Conservation (phyloP, 2,329 filamentous ascomycete species). For the Dothistroma septosporum region DNA sequence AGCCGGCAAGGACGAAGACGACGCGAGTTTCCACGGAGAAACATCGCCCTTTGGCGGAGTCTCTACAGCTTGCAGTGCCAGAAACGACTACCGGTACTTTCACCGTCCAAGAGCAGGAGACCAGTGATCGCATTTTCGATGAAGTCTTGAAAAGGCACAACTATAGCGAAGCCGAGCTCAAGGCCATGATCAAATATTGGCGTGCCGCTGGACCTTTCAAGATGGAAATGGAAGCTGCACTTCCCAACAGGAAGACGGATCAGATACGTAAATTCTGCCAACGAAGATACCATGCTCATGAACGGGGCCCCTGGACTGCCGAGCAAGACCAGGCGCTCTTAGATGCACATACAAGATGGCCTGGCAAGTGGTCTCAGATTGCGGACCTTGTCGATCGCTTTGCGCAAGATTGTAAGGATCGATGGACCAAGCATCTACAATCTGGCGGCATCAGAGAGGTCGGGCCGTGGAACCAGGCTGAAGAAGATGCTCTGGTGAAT, state of each 20-base stretch:
- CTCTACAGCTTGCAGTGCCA: not conserved
- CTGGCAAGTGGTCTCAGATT: slow-evolving; percentile 60
- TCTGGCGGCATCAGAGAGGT: slow-evolving; percentile 52
- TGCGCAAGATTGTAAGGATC: slow-evolving; percentile 63
- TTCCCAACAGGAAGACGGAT: slow-evolving; percentile 34
- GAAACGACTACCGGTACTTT: slow-evolving; percentile 9
- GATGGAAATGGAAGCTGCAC: slow-evolving; percentile 23
- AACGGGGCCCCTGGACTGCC: slow-evolving; percentile 55
- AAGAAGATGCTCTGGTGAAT: slow-evolving; percentile 53
- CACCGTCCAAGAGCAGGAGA: slow-evolving; percentile 24
- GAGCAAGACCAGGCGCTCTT: slow-evolving; percentile 57
- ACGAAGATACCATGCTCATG: slow-evolving; percentile 61
- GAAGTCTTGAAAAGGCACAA: slow-evolving; percentile 16
- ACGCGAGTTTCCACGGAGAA: not conserved
- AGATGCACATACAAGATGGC: slow-evolving; percentile 45
- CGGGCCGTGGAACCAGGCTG: slow-evolving; percentile 57
- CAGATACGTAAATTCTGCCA: slow-evolving; percentile 47
- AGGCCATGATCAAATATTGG: slow-evolving; percentile 24
- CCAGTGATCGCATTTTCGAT: slow-evolving; percentile 27
- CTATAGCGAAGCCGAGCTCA: slow-evolving; percentile 21
- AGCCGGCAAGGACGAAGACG: not conserved
- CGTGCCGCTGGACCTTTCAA: slow-evolving; percentile 34
- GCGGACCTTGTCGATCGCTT: slow-evolving; percentile 60
- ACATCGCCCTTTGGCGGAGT: not conserved
- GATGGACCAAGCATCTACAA: slow-evolving; percentile 64